Conservation (phyloP, 495 filamentous ascomycete genomes). For the Aspergillus haitiensis region DNA sequence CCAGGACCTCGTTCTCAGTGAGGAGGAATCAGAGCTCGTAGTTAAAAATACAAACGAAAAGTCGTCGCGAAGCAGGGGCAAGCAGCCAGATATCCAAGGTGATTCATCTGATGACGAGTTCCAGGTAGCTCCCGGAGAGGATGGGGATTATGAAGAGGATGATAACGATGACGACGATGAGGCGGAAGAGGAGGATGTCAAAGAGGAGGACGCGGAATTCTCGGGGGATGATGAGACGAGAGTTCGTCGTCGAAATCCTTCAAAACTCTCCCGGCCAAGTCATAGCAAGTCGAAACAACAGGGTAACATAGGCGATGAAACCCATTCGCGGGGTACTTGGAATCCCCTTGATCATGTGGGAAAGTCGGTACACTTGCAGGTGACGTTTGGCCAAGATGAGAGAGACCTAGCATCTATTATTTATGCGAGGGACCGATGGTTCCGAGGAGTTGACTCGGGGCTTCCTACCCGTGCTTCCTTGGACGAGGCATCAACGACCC, state of each 20-base stretch:
- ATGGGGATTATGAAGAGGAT: slow-evolving; percentile 23
- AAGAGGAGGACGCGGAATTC: slow-evolving; percentile 2
- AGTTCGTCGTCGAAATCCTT: not conserved
- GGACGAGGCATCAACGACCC: slow-evolving; percentile 22
- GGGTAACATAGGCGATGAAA: slow-evolving; percentile 29
- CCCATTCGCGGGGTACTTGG: slow-evolving; percentile 38
- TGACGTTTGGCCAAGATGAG: slow-evolving; percentile 47
- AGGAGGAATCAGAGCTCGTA: slow-evolving; percentile 25
- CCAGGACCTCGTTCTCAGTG: slow-evolving; percentile 38
- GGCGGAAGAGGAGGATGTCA: slow-evolving; percentile 13
- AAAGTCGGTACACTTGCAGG: slow-evolving; percentile 37
- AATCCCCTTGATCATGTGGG: slow-evolving; percentile 42
- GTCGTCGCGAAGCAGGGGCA: slow-evolving; percentile 22
- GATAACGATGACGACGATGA: slow-evolving; percentile 19
- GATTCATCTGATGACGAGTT: slow-evolving; percentile 32
- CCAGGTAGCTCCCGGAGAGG: slow-evolving; percentile 15
- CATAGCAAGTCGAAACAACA: slow-evolving; percentile 22
- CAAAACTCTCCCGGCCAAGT: slow-evolving; percentile 7
- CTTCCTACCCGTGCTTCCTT: slow-evolving; percentile 49
- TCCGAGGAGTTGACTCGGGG: slow-evolving; percentile 43
- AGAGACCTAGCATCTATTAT: slow-evolving; percentile 48
- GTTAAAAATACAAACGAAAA: not conserved
- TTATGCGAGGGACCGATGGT: slow-evolving; percentile 51
- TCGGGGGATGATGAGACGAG: slow-evolving; percentile 7
- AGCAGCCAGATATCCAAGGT: slow-evolving; percentile 10